Conservation (phyloP, 345 rosid species). For the Viola odorata region DNA sequence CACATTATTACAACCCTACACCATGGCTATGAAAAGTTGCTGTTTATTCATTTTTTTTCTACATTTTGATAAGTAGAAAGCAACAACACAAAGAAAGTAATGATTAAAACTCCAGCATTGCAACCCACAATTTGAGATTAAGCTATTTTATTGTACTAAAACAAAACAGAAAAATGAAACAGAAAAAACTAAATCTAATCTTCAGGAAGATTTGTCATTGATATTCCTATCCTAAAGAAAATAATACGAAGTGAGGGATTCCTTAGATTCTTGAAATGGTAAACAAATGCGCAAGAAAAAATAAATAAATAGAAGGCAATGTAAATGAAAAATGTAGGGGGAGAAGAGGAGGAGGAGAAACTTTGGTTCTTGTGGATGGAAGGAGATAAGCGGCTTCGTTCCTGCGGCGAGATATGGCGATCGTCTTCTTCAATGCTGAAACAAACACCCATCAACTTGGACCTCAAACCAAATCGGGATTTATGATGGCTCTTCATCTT, state of each 20-base stretch:
- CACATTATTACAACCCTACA: background rate
- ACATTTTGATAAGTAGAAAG: no score
- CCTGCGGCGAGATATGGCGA: conserved; percentile 1
- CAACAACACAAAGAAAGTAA: no score
- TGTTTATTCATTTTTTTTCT: no score
- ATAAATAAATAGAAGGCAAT: background rate
- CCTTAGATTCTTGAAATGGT: background rate
- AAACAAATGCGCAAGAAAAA: background rate
- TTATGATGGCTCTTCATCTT: conserved; percentile 15
- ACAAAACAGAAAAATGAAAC: no score
- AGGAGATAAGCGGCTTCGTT: conserved; percentile 8
- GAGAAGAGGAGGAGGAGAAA: background rate
- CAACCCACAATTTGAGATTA: no score
- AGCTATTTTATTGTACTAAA: no score
- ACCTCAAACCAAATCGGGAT: conserved; percentile 6
- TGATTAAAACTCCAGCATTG: no score
- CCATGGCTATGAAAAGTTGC: no score
- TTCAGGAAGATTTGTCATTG: background rate
- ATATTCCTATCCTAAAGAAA: background rate
- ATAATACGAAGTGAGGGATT: background rate
- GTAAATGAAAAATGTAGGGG: background rate
- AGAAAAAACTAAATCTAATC: no score
- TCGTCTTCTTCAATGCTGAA: conserved; percentile 26
- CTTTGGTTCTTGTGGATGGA: conserved; percentile 2
- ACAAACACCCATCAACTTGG: conserved; percentile 44